Percentiles rank a stretch among this genome's conserved stretches.
Evolutionary conservation across 345 rosid genomes (phyloP).

Genomic region (Syzygium oleosum): DNA sequence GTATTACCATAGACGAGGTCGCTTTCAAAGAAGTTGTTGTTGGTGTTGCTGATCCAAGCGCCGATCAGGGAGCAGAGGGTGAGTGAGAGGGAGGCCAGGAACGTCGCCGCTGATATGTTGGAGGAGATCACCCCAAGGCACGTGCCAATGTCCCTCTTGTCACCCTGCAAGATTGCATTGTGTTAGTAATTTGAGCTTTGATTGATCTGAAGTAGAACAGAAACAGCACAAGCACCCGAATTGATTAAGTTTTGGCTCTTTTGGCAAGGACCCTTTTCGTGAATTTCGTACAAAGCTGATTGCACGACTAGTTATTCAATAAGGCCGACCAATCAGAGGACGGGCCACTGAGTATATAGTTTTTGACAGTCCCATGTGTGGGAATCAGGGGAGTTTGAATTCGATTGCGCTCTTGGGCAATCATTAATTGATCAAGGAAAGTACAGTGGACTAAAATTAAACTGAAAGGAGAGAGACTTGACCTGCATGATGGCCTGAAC

Average conservation of each 20-base stretch:
- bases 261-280: background rate
- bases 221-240: background rate
- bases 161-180: background rate
- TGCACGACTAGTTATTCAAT: background rate
- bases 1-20: constrained; percentile 65
- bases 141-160: constrained; percentile 31
- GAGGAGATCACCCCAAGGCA: constrained; percentile 47
- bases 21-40: constrained; percentile 26
- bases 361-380: background rate
- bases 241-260: background rate
- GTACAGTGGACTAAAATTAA: background rate
- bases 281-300: background rate
- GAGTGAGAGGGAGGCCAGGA: constrained; percentile 52
- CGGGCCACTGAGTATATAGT: background rate
- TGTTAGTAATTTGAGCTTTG: background rate
- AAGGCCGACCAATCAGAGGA: background rate
- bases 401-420: background rate
- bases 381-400: background rate
- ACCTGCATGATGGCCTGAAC: constrained; percentile 66
- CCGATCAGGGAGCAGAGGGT: constrained; percentile 76
- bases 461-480: background rate
- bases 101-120: constrained; percentile 66
- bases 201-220: background rate
- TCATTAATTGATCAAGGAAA: constrained; percentile 4
- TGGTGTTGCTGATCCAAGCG: constrained; percentile 66